Evolutionary conservation across 164 flowering plant genomes (phyloP).

Genomic region (Houttuynia cordata): DNA sequence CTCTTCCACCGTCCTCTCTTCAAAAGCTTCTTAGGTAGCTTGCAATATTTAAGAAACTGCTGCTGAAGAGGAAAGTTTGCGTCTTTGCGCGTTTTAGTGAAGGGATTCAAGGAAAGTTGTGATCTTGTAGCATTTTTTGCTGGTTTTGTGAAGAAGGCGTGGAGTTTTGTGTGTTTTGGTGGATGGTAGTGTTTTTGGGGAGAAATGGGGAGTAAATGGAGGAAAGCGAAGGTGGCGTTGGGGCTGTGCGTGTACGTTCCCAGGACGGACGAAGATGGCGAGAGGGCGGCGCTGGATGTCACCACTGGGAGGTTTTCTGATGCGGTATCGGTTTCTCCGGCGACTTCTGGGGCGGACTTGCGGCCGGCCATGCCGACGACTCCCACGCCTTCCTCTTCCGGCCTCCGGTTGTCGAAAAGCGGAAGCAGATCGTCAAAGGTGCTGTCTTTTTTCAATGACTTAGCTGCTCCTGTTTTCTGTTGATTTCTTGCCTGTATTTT

Average conservation of each 20-base stretch:
- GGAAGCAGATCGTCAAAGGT: conserved; percentile 68
- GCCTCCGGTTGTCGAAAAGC: conserved; percentile 31
- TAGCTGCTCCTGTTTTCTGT: not conserved
- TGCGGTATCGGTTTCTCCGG: conserved; percentile 23
- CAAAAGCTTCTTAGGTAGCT: too few relatives aligned
- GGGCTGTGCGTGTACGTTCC: conserved; percentile 57
- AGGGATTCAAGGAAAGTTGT: not conserved
- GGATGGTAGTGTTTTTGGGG: not conserved
- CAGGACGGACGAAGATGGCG: conserved; percentile 21
- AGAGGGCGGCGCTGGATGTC: conserved; percentile 3
- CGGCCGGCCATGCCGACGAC: conserved; percentile 3
- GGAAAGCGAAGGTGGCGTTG: conserved; percentile 59
- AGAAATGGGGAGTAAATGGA: conserved; percentile 75
- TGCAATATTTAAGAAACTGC: too few relatives aligned
- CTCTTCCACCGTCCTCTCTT: too few relatives aligned
- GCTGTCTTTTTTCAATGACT: conserved; percentile 1
- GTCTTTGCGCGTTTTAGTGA: not conserved
- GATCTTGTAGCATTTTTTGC: not conserved
- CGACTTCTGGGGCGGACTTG: conserved; percentile 11
- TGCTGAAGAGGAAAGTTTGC: not conserved
- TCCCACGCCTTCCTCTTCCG: conserved; percentile 34
- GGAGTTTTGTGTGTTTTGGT: not conserved
- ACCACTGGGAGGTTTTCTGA: conserved; percentile 28
- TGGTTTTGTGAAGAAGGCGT: not conserved
- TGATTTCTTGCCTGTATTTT: not conserved